Conservation (phyloP, 495 filamentous ascomycete species). For the Penicillium lividum region DNA sequence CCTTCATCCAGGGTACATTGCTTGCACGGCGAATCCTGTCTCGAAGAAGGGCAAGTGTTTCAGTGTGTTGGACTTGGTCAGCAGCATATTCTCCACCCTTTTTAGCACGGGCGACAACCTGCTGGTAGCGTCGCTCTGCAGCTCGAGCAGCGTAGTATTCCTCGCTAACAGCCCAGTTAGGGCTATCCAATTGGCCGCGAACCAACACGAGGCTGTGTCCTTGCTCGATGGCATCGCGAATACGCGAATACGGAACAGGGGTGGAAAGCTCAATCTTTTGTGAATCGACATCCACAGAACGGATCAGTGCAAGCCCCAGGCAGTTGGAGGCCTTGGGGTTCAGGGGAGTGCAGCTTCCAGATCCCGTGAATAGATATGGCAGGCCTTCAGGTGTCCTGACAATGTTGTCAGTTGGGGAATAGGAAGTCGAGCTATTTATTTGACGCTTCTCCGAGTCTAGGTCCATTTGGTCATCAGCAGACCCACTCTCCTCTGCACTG, state of each 20-base stretch:
- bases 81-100: slow-evolving; percentile 22
- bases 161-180: slow-evolving; percentile 52
- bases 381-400: slow-evolving; percentile 39
- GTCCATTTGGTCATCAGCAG: slow-evolving; percentile 26
- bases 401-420: slow-evolving; percentile 23
- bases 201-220: slow-evolving; percentile 51
- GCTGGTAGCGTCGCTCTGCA: slow-evolving; percentile 37
- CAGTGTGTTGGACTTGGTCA: slow-evolving; percentile 20
- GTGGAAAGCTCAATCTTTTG: slow-evolving; percentile 49
- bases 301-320: slow-evolving; percentile 55
- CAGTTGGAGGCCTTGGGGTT: slow-evolving; percentile 46
- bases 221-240: slow-evolving; percentile 35
- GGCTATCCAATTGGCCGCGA: slow-evolving; percentile 53
- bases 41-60: slow-evolving; percentile 28
- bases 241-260: slow-evolving; percentile 39
- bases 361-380: slow-evolving; percentile 44
- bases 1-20: slow-evolving; percentile 49
- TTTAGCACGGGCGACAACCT: slow-evolving; percentile 22
- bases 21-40: slow-evolving; percentile 42
- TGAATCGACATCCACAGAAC: slow-evolving; percentile 41
- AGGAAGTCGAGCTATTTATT: slow-evolving; percentile 1
- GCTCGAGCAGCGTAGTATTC: slow-evolving; percentile 46
- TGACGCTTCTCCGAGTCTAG: slow-evolving; percentile 23
- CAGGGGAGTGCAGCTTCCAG: slow-evolving; percentile 41
- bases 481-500: slow-evolving; percentile 11